Evolutionary conservation across 2,329 filamentous ascomycete genomes (phyloP), one percentile per base, ranked within the genome.

Genomic region (Penicillium oxalicum): DNA sequence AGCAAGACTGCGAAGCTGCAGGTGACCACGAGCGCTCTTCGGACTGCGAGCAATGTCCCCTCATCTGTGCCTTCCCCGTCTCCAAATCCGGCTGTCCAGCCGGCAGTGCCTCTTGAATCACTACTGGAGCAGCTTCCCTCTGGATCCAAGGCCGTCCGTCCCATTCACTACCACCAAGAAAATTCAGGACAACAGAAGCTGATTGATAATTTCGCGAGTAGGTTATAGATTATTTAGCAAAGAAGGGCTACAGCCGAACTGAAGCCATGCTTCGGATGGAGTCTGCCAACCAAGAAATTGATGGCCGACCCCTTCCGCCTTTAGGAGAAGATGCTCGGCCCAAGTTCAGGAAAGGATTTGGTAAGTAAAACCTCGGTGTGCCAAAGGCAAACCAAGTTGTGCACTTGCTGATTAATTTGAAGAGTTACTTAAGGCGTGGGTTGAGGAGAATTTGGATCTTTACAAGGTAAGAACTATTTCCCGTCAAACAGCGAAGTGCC

Each of bases 201-300:
- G 34, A 43, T 34, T 3, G n/a, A 43, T 25, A n/a, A 18, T 12
- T 39, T 11, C 43, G 9, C 28, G 4, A n/a, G 24, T 61, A 87
- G 83, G 84, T 98, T 3, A 91, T 95, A 7, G 93, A 98, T 61
- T 98, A 98, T 68, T 77, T 98, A 1, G 82, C 90, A 2, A 98
- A 98, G 69, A 91, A 96, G 58, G 93, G 93, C 0, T 98, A 96
- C 70, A 90, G 84, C 46, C 81, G 87, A 25, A 97, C 93, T 0
- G 93, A 98, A 69, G 88, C 91, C 18, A 88, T 93, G 66, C 87
- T 98, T 45, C 83, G 93, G 38, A 86, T 89, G 68, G 93, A 98
- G 69, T 95, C 91, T 1, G 84, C 87, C 25, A 84, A 90, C 58
- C 78, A 93, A 37, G 88, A 91, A 48, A 79, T 85, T 24, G 88